A percentile compares a stretch with the other conserved stretches of the same genome.
These are phyloP conservation scores for Pythium graminicola DNA, from an alignment of 352 stramenopile genomes.

Conservation along the genomic window DNA sequence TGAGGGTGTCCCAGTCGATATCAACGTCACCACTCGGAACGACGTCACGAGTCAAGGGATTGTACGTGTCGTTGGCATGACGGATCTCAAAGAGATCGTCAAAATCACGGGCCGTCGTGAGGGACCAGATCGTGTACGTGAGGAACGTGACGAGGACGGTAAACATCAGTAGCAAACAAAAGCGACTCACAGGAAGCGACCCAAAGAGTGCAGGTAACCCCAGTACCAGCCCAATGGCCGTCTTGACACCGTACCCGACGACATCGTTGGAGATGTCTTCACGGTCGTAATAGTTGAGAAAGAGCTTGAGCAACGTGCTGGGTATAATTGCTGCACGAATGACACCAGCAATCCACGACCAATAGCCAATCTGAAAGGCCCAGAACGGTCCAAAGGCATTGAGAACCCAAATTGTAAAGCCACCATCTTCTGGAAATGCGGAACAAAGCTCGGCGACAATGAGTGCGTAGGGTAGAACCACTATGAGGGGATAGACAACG, in stretches of 20 bases:
- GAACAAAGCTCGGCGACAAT: slow-evolving; percentile 59
- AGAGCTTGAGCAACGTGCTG: slow-evolving; percentile 33
- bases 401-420: slow-evolving; percentile 78
- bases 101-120: slow-evolving; percentile 29
- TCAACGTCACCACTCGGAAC: too few relatives aligned
- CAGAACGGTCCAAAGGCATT: slow-evolving; percentile 72
- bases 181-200: slow-evolving; percentile 26
- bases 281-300: slow-evolving; percentile 29
- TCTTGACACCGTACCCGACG: slow-evolving; percentile 31
- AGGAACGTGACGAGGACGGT: slow-evolving; percentile 31
- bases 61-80: neutral
- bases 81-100: slow-evolving; percentile 13
- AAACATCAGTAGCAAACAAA: slow-evolving; percentile 21
- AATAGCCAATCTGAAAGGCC: slow-evolving; percentile 83
- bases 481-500: slow-evolving; percentile 70
- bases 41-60: too few relatives aligned
- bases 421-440: slow-evolving; percentile 73
- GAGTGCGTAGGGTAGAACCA: slow-evolving; percentile 83
- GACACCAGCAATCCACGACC: slow-evolving; percentile 68
- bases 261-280: slow-evolving; percentile 23
- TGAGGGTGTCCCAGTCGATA: slow-evolving; percentile 64
- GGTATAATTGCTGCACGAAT: slow-evolving; percentile 39
- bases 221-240: slow-evolving; percentile 24
- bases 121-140: slow-evolving; percentile 37
- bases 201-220: slow-evolving; percentile 32